Percentiles rank a stretch among this genome's conserved stretches.
These are phyloP conservation scores for Rostrohypoxylon terebratum DNA, from an alignment of 495 filamentous ascomycete species.

Conservation along the genomic window DNA sequence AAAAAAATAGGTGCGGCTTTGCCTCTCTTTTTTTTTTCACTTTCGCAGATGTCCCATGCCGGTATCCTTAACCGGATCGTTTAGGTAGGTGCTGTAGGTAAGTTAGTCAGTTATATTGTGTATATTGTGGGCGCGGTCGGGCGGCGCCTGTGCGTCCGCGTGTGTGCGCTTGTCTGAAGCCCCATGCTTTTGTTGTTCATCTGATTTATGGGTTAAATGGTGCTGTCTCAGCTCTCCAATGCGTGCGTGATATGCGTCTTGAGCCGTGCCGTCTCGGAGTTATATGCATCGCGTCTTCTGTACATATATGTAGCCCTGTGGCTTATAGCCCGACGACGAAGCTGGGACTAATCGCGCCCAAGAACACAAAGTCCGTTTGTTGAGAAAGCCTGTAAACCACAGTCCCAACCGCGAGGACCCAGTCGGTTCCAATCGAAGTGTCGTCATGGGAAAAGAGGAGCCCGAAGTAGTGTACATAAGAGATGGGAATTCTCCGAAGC, in stretches of 20 bases:
- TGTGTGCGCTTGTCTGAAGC: slow-evolving; percentile 20
- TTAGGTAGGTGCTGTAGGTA: background rate
- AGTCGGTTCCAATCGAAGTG: slow-evolving; percentile 37
- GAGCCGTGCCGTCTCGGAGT: slow-evolving; percentile 26
- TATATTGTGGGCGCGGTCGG: slow-evolving; percentile 4
- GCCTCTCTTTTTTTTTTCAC: slow-evolving; percentile 2
- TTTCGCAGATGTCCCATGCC: slow-evolving; percentile 15
- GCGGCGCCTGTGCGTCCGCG: slow-evolving; percentile 7
- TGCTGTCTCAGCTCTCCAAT: slow-evolving; percentile 1
- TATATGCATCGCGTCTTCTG: slow-evolving; percentile 15
- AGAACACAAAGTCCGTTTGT: background rate
- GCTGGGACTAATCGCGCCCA: slow-evolving; percentile 13
- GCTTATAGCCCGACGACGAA: background rate
- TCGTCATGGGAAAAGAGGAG: slow-evolving; percentile 38
- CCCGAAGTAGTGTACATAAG: no score
- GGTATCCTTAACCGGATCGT: slow-evolving; percentile 13
- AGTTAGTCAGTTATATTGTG: background rate
- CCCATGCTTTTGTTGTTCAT: slow-evolving; percentile 1
- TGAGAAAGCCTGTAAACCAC: slow-evolving; percentile 16
- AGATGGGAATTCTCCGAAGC: slow-evolving; percentile 42
- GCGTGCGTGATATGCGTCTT: slow-evolving; percentile 22
- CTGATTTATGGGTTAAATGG: slow-evolving; percentile 14
- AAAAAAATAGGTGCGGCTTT: background rate
- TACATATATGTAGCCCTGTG: slow-evolving; percentile 13
- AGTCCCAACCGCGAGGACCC: slow-evolving; percentile 25